Evolutionary conservation across 345 rosid genomes (phyloP).

Genomic region (Linum lewisii): DNA sequence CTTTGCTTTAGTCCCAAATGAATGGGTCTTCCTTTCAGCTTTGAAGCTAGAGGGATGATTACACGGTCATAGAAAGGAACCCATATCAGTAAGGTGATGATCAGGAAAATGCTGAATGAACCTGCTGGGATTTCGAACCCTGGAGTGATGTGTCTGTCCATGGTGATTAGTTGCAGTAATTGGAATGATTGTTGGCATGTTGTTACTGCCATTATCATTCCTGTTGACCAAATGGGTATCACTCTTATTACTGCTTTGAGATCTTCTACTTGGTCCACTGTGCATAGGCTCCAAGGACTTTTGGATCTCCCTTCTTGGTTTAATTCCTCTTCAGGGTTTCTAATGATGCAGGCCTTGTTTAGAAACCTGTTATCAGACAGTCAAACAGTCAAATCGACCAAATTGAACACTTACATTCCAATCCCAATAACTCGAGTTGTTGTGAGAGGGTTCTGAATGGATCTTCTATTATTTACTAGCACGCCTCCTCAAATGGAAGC

Average conservation of each 20-base stretch:
- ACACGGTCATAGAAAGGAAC: neutral
- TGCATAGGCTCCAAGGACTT: conserved; percentile 1
- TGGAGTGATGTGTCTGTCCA: neutral
- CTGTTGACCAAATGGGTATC: conserved; percentile 2
- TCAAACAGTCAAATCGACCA: too few species aligned
- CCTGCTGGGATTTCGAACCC: conserved; percentile 1
- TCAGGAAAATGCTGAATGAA: neutral
- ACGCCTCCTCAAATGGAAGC: too few species aligned
- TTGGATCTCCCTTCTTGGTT: neutral
- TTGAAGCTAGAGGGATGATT: neutral
- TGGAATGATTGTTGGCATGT: neutral
- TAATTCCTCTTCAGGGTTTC: neutral
- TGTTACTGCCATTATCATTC: neutral
- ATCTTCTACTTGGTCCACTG: neutral
- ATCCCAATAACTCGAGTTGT: too few species aligned
- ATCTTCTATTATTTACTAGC: too few species aligned
- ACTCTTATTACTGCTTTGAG: neutral
- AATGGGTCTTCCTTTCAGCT: neutral
- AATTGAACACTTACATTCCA: too few species aligned
- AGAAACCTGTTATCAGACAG: too few species aligned
- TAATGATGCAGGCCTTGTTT: conserved; percentile 5
- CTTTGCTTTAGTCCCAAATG: neutral
- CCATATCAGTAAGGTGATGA: neutral
- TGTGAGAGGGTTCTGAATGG: too few species aligned
- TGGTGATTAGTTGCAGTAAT: neutral